These are phyloP conservation scores for Fomitiporia mediterranea DNA, from an alignment of 1,284 basidiomycete species.

Conservation along the genomic window DNA sequence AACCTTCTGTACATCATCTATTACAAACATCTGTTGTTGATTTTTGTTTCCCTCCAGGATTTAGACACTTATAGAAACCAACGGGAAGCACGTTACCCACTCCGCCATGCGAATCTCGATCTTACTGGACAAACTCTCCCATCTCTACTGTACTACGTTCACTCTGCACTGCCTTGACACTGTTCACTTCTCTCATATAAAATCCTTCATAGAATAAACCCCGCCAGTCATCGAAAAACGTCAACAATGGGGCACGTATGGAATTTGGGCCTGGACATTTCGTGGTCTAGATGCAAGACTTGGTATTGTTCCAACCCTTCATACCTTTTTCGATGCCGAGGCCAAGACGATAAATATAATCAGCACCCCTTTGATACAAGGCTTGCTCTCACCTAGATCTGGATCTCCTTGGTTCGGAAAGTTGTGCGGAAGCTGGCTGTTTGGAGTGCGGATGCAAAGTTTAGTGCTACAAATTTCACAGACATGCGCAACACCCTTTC, in stretches of 20 bases:
- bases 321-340: not conserved
- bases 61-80: not conserved
- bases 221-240: not conserved
- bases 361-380: not conserved
- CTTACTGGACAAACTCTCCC: not conserved
- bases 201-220: not conserved
- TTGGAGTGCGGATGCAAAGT: not conserved
- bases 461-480: too few relatives aligned
- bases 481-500: too few relatives aligned
- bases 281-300: not conserved
- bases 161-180: not conserved
- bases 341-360: not conserved
- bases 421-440: not conserved
- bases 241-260: not conserved
- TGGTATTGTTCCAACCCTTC: not conserved
- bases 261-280: too few relatives aligned
- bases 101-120: not conserved
- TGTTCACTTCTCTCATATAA: not conserved
- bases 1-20: not conserved
- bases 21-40: not conserved
- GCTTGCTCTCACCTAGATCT: not conserved
- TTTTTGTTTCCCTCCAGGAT: not conserved
- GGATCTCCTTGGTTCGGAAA: not conserved
- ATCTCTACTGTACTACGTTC: not conserved
- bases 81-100: not conserved